Evolutionary conservation across 148 eudicot species (phyloP).

Genomic region (Persicaria maculosa): DNA sequence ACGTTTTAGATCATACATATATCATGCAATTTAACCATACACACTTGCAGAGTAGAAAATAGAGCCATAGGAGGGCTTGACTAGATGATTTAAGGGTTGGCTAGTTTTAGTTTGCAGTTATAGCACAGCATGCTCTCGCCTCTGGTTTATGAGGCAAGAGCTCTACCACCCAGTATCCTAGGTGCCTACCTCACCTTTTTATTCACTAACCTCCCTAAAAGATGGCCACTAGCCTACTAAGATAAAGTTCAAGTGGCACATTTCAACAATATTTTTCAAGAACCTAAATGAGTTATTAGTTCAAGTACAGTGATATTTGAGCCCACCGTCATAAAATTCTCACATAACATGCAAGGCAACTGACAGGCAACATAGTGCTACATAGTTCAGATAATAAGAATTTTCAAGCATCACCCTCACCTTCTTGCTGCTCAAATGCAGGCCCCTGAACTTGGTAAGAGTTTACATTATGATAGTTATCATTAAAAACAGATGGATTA

Average conservation of each 20-base stretch:
- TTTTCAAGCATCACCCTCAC: constrained; percentile 31
- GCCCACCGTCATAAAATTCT: background rate
- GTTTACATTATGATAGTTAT: constrained; percentile 40
- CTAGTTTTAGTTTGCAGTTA: background rate
- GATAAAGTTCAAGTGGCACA: background rate
- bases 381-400: background rate
- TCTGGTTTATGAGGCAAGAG: background rate
- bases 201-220: background rate
- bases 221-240: background rate
- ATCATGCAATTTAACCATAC: background rate
- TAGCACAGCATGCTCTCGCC: background rate
- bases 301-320: background rate
- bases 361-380: constrained; percentile 15
- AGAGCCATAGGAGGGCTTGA: background rate
- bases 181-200: background rate
- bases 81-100: background rate
- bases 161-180: background rate
- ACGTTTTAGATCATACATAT: background rate
- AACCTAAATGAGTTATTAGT: background rate
- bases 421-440: constrained; percentile 40
- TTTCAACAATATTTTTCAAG: background rate
- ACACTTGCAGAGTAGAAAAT: background rate
- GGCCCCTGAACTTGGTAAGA: constrained; percentile 42
- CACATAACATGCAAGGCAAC: background rate
- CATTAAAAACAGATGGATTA: constrained; percentile 41